Evolutionary conservation across 495 filamentous ascomycete species (phyloP).

Genomic region (Lindgomyces ingoldianus): DNA sequence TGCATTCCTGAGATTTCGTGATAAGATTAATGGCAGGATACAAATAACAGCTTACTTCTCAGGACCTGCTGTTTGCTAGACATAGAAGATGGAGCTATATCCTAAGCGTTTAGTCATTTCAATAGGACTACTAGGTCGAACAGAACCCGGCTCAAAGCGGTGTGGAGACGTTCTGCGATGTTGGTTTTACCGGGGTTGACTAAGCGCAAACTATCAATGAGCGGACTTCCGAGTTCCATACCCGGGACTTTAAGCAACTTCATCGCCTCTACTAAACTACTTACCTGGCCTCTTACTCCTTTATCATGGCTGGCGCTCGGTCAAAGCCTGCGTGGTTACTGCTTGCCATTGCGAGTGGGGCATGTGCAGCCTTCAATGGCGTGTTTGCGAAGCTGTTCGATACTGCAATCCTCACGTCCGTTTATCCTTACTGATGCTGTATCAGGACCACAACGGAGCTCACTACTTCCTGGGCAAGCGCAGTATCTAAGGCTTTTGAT

Average conservation of each 20-base stretch:
- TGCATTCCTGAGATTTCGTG: too few relatives aligned
- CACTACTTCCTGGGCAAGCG: constrained; percentile 67
- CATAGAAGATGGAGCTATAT: too few relatives aligned
- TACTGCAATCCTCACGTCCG: background rate
- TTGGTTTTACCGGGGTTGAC: background rate
- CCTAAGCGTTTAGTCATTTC: too few relatives aligned
- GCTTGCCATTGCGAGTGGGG: constrained; percentile 79
- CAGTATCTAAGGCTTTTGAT: constrained; percentile 63
- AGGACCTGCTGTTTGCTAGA: too few relatives aligned
- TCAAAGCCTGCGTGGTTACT: constrained; percentile 64
- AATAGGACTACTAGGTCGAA: too few relatives aligned
- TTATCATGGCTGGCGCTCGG: constrained; percentile 16
- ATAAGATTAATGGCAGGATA: too few relatives aligned
- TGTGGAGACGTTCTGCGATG: too few relatives aligned
- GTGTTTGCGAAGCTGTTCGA: constrained; percentile 92
- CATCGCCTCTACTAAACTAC: background rate
- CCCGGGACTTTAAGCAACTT: background rate
- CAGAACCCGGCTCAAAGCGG: too few relatives aligned
- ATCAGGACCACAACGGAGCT: constrained; percentile 80
- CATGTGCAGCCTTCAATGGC: constrained; percentile 90
- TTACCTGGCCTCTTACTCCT: background rate
- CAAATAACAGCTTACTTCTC: too few relatives aligned
- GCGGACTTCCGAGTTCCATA: too few relatives aligned
- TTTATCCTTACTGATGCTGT: constrained; percentile 12
- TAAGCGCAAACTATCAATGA: too few relatives aligned